Base-by-base conservation (phyloP, 192 early-diverging fungal genomes). In the Hyaloraphidium curvatum region DNA sequence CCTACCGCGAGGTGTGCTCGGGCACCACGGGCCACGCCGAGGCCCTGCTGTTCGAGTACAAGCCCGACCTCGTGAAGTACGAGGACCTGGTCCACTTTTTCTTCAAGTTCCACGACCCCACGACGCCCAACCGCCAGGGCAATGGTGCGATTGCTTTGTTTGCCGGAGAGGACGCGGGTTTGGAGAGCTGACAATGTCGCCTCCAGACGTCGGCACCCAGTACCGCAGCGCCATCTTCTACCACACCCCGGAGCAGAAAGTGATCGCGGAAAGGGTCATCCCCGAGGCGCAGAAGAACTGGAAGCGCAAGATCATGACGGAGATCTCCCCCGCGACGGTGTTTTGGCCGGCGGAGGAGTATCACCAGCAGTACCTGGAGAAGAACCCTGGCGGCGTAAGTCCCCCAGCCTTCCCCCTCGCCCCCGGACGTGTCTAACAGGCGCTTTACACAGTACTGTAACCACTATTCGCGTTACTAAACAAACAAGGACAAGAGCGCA, bases 151-250 rank as follows among this genome's bases (percentile, higher is more conserved):
- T 11, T 11, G 33, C 9, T n/a, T n/a, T n/a, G n/a, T n/a, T n/a
- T n/a, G n/a, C n/a, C n/a, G n/a, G n/a, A n/a, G n/a, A n/a, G n/a
- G n/a, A n/a, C n/a, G n/a, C n/a, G n/a, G n/a, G n/a, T n/a, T n/a
- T n/a, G n/a, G n/a, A n/a, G n/a, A n/a, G n/a, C n/a, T n/a, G n/a
- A n/a, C n/a, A n/a, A n/a, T n/a, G 7, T n/a, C n/a, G 33, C n/a
- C 33, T n/a, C 33, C 33, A 37, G 89, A 96, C 59, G 35, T 60
- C 22, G 92, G 92, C 16, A 75, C 82, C 13, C 92, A 96, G 64
- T 82, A 96, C 70, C 72, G 91, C 13, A 83, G 80, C 2, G 84
- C 75, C 11, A 88, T 96, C 55, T 87, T 87, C 57, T 87, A 82
- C 62, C 82, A 89, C 66, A 71, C 63, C 28, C 67, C 67, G 7